These are phyloP conservation scores for Posidonia australis DNA, from an alignment of 106 monocot species.

Conservation along the genomic window DNA sequence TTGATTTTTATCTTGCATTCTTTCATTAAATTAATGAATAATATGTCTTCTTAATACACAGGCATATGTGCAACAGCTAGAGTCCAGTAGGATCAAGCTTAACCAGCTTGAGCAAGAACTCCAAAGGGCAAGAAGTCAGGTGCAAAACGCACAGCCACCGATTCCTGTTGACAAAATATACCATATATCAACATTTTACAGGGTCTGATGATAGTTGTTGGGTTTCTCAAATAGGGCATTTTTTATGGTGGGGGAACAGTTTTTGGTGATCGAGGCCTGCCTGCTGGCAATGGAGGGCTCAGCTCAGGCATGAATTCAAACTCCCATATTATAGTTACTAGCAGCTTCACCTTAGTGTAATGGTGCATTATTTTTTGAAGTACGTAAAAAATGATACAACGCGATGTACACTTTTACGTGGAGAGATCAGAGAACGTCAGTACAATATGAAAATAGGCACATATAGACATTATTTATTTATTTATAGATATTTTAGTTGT, in stretches of 20 bases:
- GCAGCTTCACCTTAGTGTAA: no score
- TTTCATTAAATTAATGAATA: not conserved
- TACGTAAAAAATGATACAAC: no score
- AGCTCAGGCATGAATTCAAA: constrained; percentile 39
- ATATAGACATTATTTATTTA: no score
- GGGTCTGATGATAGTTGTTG: not conserved
- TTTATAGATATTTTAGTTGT: no score
- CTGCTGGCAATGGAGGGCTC: constrained; percentile 21
- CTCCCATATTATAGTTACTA: no score
- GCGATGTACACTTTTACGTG: no score
- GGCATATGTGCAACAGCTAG: constrained; percentile 85
- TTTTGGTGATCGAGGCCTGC: constrained; percentile 38
- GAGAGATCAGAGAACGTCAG: no score
- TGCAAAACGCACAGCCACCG: constrained; percentile 2
- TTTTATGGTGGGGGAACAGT: constrained; percentile 31
- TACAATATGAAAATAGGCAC: no score
- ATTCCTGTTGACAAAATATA: not conserved
- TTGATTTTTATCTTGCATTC: not conserved
- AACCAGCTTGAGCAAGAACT: constrained; percentile 74
- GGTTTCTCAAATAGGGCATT: constrained; percentile 24
- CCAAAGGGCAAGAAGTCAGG: constrained; percentile 56
- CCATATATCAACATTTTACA: not conserved
- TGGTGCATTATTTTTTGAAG: no score
- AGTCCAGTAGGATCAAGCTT: constrained; percentile 62
- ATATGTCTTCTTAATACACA: constrained; percentile 4